Evolutionary conservation across 2,329 filamentous ascomycete genomes (phyloP), one percentile per base, ranked within the genome.

Genomic region (Tolypocladium nubicola): DNA sequence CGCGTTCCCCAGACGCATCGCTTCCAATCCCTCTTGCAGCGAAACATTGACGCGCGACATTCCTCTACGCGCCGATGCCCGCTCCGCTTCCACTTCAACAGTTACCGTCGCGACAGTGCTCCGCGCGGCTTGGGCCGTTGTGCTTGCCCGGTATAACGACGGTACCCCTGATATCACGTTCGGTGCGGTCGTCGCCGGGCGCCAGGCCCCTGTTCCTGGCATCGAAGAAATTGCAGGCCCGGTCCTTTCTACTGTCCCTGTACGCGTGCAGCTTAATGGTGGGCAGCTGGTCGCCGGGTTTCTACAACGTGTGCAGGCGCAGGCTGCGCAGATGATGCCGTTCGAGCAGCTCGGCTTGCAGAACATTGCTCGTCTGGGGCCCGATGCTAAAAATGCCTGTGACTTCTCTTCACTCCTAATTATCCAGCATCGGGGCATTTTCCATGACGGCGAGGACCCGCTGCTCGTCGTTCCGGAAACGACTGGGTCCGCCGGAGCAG

Each of bases 281-380:
- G 30, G 30, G 30, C 30, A 33, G 30, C 30, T 33, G 30, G 30
- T 33, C 30, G 30, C 30, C 30, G 30, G 61, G 30, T 57, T 60
- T 3, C 57, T 65, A 5, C 47, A 54, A 9, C 19, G 45, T 5
- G 52, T 65, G 0, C 62, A 66, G 43, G 35, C 57, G n/a, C 56
- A 64, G 40, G 39, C 59, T 14, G 43, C 55, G 5, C 35, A 54
- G 14, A 60, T 62, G 57, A 59, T 63, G 4, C 49, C 55, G 0
- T 59, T 54, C 45, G 58, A 64, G 49, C 61, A 64, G 14, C 56
- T 41, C 8, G 64, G 64, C 23, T 57, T 66, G 30, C 63, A 62
- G 40, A 55, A 61, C n/a, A 63, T 66, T 37, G 39, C 54, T 16
- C 53, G 56, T 35, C 16, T 62, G 11, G 57, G 43, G 54, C 21